Evolutionary conservation across 352 stramenopile genomes (phyloP), one percentile per base, ranked within the genome.

Genomic region (Phytophthora ohioensis): DNA sequence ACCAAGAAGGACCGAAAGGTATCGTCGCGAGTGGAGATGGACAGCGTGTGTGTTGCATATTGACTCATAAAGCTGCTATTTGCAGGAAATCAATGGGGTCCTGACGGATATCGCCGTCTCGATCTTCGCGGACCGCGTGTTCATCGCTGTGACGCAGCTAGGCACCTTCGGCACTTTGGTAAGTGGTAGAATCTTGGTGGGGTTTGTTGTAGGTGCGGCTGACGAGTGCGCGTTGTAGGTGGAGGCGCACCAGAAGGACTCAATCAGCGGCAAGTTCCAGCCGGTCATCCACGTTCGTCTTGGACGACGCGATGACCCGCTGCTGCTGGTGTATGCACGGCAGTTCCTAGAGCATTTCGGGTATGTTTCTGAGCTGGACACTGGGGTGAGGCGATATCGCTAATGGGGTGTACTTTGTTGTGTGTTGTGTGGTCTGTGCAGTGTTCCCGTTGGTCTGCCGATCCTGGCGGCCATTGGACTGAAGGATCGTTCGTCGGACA

Each of bases 291-390:
- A 91, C 54, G 71, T 95, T 52, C 84, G 85, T 36, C 78, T 95
- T 45, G 88, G 88, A 3, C 75, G 87, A 17, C 84, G 88, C 17
- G 88, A 96, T 54, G 88, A 96, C 55, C 88, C 88, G 42, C 81
- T 96, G 36, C 64, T 96, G 59, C 74, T 96, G 42, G 87, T 96
- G 45, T 96, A 96, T 57, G 82, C 81, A 35, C 85, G 88, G 34
- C 88, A 96, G 49, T 87, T 96, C 59, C 77, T 93, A 35, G 88
- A 96, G 70, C 85, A 93, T 34, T 94, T 96, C 61, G 87, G 88
- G 88, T 96, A 81, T 35, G 66, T 78, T 34, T 10, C 42, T 65
- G 9, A 5, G 21, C 15, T 64, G 7, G 6, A 31, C 12, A 34
- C 7, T 54, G 21, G 32, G 54, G 3, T 57, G 10, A 48, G 43